These are phyloP conservation scores for Saitoella complicata DNA, from an alignment of 805 yeast species.

Conservation along the genomic window DNA sequence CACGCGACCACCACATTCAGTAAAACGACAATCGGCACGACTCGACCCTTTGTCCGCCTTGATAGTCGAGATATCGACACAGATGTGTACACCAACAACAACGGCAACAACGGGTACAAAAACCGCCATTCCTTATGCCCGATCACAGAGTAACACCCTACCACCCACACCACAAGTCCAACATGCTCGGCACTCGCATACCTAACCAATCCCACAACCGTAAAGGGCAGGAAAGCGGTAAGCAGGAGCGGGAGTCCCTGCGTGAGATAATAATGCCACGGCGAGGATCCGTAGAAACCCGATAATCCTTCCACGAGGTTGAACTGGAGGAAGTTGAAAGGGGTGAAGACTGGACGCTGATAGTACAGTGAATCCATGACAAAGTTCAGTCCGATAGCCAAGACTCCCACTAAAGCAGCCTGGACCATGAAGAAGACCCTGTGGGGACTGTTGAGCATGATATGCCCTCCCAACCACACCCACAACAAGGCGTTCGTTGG, in stretches of 20 bases:
- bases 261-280: conserved; percentile 66
- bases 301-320: conserved; percentile 61
- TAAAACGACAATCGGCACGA: conserved; percentile 1
- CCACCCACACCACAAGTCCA: conserved; percentile 26
- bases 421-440: too few species aligned
- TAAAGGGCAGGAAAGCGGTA: conserved; percentile 49
- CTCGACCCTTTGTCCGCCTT: conserved; percentile 2
- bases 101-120: conserved; percentile 69
- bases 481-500: conserved; percentile 77
- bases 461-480: conserved; percentile 21
- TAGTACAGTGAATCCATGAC: conserved; percentile 47
- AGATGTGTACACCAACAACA: conserved; percentile 40
- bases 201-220: conserved; percentile 28
- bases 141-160: conserved; percentile 44
- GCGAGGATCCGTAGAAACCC: conserved; percentile 68
- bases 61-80: conserved; percentile 19
- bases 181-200: conserved; percentile 17
- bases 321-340: conserved; percentile 55
- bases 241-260: conserved; percentile 72
- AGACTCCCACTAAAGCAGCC: conserved; percentile 11
- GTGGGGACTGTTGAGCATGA: too few species aligned
- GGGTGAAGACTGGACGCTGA: conserved; percentile 31
- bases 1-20: conserved; percentile 21
- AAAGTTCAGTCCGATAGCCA: conserved; percentile 25
- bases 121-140: conserved; percentile 86